Percentiles rank a stretch among this genome's conserved stretches.
phyloP scores from a whole-genome alignment of 495 filamentous ascomycete species.

The Poronia punctata region DNA sequence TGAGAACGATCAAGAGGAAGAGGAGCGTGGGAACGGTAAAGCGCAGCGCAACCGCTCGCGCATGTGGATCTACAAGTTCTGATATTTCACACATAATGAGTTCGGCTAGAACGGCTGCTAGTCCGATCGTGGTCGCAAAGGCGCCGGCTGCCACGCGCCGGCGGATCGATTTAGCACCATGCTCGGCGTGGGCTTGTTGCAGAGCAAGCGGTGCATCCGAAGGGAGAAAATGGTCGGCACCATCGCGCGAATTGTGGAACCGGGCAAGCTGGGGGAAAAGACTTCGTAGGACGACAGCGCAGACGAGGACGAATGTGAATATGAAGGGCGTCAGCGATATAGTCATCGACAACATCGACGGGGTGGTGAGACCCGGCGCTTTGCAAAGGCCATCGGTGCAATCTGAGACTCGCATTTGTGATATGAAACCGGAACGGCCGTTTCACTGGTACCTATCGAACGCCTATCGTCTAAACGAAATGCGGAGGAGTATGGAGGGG shows the following conservation, averaged over 20 bases:
- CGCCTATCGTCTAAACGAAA: neutral
- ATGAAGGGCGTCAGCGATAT: slow-evolving; percentile 36
- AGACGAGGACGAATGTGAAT: slow-evolving; percentile 21
- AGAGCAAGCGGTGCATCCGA: slow-evolving; percentile 42
- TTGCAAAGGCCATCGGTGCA: slow-evolving; percentile 30
- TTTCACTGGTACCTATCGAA: neutral
- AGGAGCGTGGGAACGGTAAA: slow-evolving; percentile 59
- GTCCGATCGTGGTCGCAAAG: slow-evolving; percentile 65
- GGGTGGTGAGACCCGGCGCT: slow-evolving; percentile 19
- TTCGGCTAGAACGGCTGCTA: slow-evolving; percentile 66
- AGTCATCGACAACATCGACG: slow-evolving; percentile 21
- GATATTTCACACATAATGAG: slow-evolving; percentile 73
- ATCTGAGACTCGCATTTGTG: slow-evolving; percentile 22
- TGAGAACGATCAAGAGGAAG: slow-evolving; percentile 57
- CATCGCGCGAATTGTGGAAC: slow-evolving; percentile 35
- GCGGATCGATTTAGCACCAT: slow-evolving; percentile 37
- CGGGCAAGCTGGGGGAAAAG: slow-evolving; percentile 59
- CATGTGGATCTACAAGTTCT: slow-evolving; percentile 56
- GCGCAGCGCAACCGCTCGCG: slow-evolving; percentile 54
- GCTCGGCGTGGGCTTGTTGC: slow-evolving; percentile 43
- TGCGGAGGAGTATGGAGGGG: neutral
- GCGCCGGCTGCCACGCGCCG: slow-evolving; percentile 51
- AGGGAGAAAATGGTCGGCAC: slow-evolving; percentile 47
- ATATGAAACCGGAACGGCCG: neutral
- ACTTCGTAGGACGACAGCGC: slow-evolving; percentile 48